These are phyloP conservation scores for Nakaseomyces glabratus DNA, from an alignment of 1,139 yeast species.

Conservation along the genomic window DNA sequence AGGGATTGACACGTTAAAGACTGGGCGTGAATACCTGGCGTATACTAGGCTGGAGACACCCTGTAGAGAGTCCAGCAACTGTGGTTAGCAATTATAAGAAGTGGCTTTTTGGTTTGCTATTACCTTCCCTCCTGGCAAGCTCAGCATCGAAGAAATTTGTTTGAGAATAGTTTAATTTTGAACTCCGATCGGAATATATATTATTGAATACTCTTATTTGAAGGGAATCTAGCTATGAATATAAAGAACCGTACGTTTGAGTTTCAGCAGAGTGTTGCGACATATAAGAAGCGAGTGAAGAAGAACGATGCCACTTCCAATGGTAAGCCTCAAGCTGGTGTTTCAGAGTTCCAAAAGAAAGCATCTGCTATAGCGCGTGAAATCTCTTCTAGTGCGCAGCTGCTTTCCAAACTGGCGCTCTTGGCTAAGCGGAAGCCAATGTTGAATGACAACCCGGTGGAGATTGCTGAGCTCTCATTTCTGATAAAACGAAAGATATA, in stretches of 20 bases:
- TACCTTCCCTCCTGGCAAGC: no score
- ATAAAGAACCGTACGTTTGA: slow-evolving; percentile 31
- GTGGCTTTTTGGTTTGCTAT: no score
- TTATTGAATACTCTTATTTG: no score
- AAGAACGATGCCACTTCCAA: slow-evolving; percentile 2
- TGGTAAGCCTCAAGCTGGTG: slow-evolving; percentile 2
- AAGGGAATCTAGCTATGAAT: slow-evolving; percentile 16
- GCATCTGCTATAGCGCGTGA: slow-evolving; percentile 86
- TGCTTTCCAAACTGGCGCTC: slow-evolving; percentile 70
- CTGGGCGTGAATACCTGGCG: no score
- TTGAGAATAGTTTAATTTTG: no score
- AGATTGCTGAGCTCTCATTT: slow-evolving; percentile 84
- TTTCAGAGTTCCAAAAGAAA: slow-evolving; percentile 60
- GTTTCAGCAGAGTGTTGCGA: slow-evolving; percentile 30
- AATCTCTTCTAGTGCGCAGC: slow-evolving; percentile 78
- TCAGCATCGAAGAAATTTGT: no score
- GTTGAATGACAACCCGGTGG: slow-evolving; percentile 90
- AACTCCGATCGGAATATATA: not conserved
- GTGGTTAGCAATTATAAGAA: no score
- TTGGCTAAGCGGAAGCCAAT: slow-evolving; percentile 87
- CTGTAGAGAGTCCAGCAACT: no score
- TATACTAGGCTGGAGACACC: no score
- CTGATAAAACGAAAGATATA: slow-evolving; percentile 90
- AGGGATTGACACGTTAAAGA: no score
- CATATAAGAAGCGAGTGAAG: slow-evolving; percentile 24